Evolutionary conservation across 2,329 filamentous ascomycete genomes (phyloP).

Genomic region (Neurospora sp.): DNA sequence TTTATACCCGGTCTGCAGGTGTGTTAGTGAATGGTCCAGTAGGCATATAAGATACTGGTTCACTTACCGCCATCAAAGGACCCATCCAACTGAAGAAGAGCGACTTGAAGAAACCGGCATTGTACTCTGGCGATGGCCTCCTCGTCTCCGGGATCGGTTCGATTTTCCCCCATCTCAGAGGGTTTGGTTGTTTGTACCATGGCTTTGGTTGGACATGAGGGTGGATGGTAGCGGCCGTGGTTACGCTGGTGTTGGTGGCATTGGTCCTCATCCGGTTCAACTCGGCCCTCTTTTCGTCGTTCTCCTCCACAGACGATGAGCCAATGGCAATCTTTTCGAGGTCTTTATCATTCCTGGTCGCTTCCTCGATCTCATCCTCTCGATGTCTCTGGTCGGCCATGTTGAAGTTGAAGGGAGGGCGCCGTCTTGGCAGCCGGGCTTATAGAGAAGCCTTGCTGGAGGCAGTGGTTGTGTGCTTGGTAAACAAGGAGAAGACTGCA

Average conservation of each 20-base stretch:
- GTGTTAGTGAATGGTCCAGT: constrained; percentile 1
- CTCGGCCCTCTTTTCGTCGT: constrained; percentile 21
- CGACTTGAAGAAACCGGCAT: constrained; percentile 62
- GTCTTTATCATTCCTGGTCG: neutral
- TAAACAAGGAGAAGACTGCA: neutral
- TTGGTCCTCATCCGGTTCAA: constrained; percentile 38
- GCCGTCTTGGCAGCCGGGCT: neutral
- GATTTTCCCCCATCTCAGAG: constrained; percentile 47
- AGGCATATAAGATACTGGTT: neutral
- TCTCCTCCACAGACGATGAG: constrained; percentile 10
- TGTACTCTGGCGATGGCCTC: constrained; percentile 55
- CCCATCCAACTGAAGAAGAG: constrained; percentile 87
- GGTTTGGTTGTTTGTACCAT: constrained; percentile 56
- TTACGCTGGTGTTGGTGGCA: constrained; percentile 42
- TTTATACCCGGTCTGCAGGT: constrained; percentile 64
- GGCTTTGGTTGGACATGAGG: constrained; percentile 33
- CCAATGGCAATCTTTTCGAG: constrained; percentile 7
- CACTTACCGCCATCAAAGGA: constrained; percentile 68
- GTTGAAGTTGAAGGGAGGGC: neutral
- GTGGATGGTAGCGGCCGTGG: constrained; percentile 30
- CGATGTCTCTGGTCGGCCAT: constrained; percentile 7
- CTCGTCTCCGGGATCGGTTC: constrained; percentile 46
- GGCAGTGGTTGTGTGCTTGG: neutral
- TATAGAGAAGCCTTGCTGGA: neutral
- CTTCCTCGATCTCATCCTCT: neutral